Conservation (phyloP, 148 eudicot species). For the Heliamphora exappendiculata region DNA sequence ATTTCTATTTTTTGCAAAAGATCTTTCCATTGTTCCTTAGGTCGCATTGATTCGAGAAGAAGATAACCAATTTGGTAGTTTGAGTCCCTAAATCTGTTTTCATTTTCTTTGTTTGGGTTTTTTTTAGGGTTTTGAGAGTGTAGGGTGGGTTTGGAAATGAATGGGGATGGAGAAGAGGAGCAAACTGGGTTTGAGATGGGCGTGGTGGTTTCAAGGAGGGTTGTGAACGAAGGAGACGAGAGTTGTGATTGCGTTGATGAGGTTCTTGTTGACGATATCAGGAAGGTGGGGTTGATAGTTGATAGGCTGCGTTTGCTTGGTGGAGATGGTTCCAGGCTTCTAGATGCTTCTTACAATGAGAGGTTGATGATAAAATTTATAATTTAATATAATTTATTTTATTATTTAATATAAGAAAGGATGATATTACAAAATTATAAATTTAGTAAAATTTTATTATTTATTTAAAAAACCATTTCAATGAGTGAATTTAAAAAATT, state of each 20-base stretch:
- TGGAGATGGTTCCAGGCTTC: no score
- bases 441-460: no score
- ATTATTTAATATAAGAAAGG: no score
- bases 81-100: not conserved
- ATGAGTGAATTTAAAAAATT: no score
- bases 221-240: not conserved
- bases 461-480: no score
- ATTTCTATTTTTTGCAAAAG: not conserved
- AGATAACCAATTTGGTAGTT: not conserved
- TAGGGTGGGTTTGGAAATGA: conserved; percentile 30
- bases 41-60: not conserved
- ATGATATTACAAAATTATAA: no score
- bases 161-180: not conserved
- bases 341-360: no score
- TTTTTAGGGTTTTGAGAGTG: not conserved
- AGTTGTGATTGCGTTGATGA: conserved; percentile 46
- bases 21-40: not conserved
- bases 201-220: conserved; percentile 35
- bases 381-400: no score
- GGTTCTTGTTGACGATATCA: conserved; percentile 57
- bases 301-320: no score
- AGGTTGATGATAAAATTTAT: no score
- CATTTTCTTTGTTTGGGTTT: not conserved
- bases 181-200: not conserved
- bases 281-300: conserved; percentile 52